phyloP scores from a whole-genome alignment of 176 grass and related monocot genomes.

The Phoenix roebelenii region DNA sequence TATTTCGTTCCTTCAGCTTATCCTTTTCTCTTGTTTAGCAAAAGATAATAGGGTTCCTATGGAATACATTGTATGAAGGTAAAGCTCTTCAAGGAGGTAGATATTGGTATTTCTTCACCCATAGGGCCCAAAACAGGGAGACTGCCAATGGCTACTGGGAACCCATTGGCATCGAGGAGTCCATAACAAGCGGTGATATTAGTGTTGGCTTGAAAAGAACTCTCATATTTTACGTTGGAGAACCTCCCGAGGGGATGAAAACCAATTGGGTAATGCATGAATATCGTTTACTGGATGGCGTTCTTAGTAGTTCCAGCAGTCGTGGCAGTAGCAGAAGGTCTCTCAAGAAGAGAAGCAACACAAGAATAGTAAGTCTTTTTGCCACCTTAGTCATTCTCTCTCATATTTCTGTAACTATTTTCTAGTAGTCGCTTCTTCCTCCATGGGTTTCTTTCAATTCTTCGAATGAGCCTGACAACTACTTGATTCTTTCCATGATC shows the following conservation, averaged over 20 bases:
- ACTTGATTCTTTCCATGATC: conserved; percentile 7
- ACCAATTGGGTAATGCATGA: conserved; percentile 96
- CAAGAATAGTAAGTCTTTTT: conserved; percentile 35
- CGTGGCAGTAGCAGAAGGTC: conserved; percentile 24
- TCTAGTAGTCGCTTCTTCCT: not conserved
- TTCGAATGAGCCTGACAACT: no score
- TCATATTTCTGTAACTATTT: no score
- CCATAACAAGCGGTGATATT: conserved; percentile 20
- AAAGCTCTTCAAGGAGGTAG: conserved; percentile 66
- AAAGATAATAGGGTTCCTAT: not conserved
- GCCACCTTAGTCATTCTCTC: no score
- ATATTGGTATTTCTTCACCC: conserved; percentile 86
- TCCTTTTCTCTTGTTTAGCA: not conserved
- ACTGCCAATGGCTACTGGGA: conserved; percentile 67
- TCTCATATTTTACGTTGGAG: conserved; percentile 43
- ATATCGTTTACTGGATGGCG: conserved; percentile 55
- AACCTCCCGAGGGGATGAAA: conserved; percentile 32
- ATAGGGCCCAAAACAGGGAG: conserved; percentile 25
- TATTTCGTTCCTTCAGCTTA: not conserved
- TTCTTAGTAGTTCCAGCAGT: conserved; percentile 1
- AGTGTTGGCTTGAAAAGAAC: conserved; percentile 67
- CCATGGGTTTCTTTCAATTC: not conserved
- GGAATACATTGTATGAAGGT: conserved; percentile 34
- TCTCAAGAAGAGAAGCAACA: conserved; percentile 30
- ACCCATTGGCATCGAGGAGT: conserved; percentile 33